These are phyloP conservation scores for Trichoderma aggressivum DNA, from an alignment of 2,329 filamentous ascomycete genomes.

Conservation along the genomic window DNA sequence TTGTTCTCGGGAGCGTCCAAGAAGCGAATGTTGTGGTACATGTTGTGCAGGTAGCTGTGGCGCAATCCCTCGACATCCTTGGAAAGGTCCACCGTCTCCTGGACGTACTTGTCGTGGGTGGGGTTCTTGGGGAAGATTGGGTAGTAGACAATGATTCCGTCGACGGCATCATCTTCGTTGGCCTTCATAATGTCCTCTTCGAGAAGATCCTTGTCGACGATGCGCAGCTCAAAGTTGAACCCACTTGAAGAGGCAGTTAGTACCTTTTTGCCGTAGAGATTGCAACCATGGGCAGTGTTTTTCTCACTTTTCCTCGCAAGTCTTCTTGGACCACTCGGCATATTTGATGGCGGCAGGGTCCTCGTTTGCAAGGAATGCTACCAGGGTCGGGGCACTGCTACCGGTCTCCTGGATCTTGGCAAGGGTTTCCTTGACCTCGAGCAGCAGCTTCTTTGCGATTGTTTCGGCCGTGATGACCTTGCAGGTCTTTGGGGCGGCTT, in stretches of 20 bases:
- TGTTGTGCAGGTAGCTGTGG: slow-evolving; percentile 95
- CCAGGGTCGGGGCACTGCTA: slow-evolving; percentile 65
- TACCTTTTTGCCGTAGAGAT: background rate
- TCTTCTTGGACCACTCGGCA: slow-evolving; percentile 96
- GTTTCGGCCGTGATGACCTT: slow-evolving; percentile 88
- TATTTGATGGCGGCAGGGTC: slow-evolving; percentile 92
- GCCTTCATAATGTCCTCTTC: slow-evolving; percentile 85
- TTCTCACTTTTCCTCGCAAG: slow-evolving; percentile 88
- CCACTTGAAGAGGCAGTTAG: slow-evolving; percentile 53
- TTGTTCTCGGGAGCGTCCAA: slow-evolving; percentile 72
- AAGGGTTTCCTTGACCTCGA: slow-evolving; percentile 74
- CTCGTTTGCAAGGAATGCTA: slow-evolving; percentile 87
- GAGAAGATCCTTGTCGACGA: slow-evolving; percentile 80
- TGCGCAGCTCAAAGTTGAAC: slow-evolving; percentile 82
- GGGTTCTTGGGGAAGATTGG: slow-evolving; percentile 83
- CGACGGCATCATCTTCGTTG: slow-evolving; percentile 72
- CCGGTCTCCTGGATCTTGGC: slow-evolving; percentile 61
- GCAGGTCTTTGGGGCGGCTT: slow-evolving; percentile 64
- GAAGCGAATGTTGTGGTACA: slow-evolving; percentile 98
- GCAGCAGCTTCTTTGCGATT: slow-evolving; percentile 77
- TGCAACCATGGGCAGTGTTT: slow-evolving; percentile 23
- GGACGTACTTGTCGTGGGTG: slow-evolving; percentile 88
- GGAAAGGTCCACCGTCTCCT: slow-evolving; percentile 82
- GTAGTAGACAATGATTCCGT: slow-evolving; percentile 97
- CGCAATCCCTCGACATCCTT: slow-evolving; percentile 97